Percentiles rank a stretch among this genome's conserved stretches.
These are phyloP conservation scores for Fusarium luffae DNA, from an alignment of 2,329 filamentous ascomycete genomes.

Conservation along the genomic window DNA sequence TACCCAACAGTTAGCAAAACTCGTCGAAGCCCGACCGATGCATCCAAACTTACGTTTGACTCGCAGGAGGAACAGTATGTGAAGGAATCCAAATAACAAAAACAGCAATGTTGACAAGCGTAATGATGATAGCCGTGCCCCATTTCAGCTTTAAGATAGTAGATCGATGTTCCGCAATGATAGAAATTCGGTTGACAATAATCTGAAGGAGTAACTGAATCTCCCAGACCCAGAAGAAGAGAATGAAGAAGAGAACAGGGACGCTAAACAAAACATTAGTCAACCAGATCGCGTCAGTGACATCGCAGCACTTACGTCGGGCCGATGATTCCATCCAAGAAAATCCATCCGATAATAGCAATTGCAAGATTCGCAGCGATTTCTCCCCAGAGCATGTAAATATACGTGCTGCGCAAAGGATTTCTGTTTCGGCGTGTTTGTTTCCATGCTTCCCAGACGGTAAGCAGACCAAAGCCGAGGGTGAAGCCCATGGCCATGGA, in stretches of 20 bases:
- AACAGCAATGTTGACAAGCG: conserved; percentile 63
- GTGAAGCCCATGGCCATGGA: conserved; percentile 49
- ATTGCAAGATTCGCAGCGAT: conserved; percentile 54
- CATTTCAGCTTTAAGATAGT: conserved; percentile 58
- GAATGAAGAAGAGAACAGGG: conserved; percentile 50
- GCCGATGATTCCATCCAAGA: conserved; percentile 50
- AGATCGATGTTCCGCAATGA: conserved; percentile 56
- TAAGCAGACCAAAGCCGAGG: conserved; percentile 55
- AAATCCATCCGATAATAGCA: conserved; percentile 54
- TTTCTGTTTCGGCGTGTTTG: conserved; percentile 53
- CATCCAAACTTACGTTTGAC: conserved; percentile 45
- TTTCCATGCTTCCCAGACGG: conserved; percentile 54
- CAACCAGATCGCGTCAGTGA: background rate
- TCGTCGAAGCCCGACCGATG: accelerated
- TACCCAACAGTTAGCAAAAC: background rate
- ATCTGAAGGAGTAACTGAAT: conserved; percentile 65
- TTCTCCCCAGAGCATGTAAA: conserved; percentile 60
- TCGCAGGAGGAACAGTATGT: conserved; percentile 53
- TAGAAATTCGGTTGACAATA: conserved; percentile 64
- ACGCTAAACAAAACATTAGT: conserved; percentile 32
- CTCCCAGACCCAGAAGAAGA: conserved; percentile 56
- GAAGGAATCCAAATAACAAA: conserved; percentile 66
- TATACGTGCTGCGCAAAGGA: conserved; percentile 51
- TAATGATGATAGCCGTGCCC: conserved; percentile 58
- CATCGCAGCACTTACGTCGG: conserved; percentile 40